Evolutionary conservation across 2,329 filamentous ascomycete species (phyloP), one percentile per base, ranked within the genome.

Genomic region (Pseudogymnoascus sp.): DNA sequence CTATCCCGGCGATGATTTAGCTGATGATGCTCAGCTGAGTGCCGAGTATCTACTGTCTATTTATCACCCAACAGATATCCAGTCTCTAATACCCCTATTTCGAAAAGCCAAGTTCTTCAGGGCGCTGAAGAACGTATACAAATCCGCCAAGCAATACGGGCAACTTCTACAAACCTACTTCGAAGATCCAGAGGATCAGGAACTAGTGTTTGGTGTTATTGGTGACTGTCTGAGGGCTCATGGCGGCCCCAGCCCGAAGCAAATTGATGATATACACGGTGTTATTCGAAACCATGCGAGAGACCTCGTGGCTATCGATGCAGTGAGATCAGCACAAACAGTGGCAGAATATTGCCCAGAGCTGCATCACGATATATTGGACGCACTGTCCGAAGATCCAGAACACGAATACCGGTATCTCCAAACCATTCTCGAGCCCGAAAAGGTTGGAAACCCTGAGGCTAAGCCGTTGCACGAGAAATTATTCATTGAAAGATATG

Each of bases 11-110:
- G 79, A 83, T 10, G 89, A 93, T 65, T 82, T 97, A 70, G 87
- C 88, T 3, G 93, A 97, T 62, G 95, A 99, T 75, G 96, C 93
- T 50, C 93, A 99, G 75, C 83, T 99, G n/a, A 99, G 95, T 72
- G 89, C 90, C 0, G 95, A 99, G 76, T 99, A 99, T 74, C 79
- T 99, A 0, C 80, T 99, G 19, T 97, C 96, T 0, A 86, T 95
- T 4, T 97, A 97, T 72, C 92, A 95, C 63, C 95, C 96, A 15
- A 87, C 93, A 3, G 89, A 96, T 71, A 81, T 95, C 65, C 81
- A 87, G 33, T 81, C 81, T 9, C 78, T 97, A 69, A 88, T 97
- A 65, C 87, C 90, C 0, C 77, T 90, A 0, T 90, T 97, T 69
- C 85, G 87, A 68, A 80, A 87, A 66, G 93, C 95, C 1, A 84